These are phyloP conservation scores for Chaetothyriales sp. DNA, from an alignment of 2,329 filamentous ascomycete genomes.

Conservation along the genomic window DNA sequence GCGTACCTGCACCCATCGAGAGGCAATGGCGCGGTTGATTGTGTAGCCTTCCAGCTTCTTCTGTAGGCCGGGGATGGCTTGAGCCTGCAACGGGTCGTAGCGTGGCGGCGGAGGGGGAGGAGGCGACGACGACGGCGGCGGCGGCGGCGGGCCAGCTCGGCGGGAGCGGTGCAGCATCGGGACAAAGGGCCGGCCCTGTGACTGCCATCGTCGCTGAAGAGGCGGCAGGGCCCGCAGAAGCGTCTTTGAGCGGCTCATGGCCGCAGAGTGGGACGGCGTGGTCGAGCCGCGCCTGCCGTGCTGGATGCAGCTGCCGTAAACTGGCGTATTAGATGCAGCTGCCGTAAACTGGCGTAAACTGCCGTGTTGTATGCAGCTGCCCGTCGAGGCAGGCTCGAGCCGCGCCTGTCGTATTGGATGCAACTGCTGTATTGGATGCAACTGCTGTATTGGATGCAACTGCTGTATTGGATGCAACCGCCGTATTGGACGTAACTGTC, in stretches of 20 bases:
- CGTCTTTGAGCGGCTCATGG: background rate
- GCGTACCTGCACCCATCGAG: constrained; percentile 8
- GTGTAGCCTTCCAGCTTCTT: constrained; percentile 11
- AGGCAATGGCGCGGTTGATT: constrained; percentile 12
- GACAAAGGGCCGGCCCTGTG: background rate
- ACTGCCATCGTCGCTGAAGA: background rate
- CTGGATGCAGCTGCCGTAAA: too few species aligned
- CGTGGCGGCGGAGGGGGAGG: background rate
- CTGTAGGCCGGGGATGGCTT: background rate
- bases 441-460: too few species aligned
- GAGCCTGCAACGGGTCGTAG: background rate
- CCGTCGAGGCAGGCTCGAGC: too few species aligned
- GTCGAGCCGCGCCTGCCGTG: too few species aligned
- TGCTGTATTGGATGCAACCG: too few species aligned
- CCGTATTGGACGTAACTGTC: too few species aligned
- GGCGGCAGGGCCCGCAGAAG: background rate
- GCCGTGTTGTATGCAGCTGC: too few species aligned
- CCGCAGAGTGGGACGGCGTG: background rate
- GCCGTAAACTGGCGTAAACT: too few species aligned
- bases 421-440: too few species aligned
- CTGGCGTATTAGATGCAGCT: too few species aligned
- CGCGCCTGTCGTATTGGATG: too few species aligned
- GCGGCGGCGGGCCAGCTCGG: too few species aligned
- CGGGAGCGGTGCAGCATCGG: background rate
- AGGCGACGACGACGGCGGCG: background rate